phyloP scores from a whole-genome alignment of 2,329 filamentous ascomycete species.

The Penicillium hordei region DNA sequence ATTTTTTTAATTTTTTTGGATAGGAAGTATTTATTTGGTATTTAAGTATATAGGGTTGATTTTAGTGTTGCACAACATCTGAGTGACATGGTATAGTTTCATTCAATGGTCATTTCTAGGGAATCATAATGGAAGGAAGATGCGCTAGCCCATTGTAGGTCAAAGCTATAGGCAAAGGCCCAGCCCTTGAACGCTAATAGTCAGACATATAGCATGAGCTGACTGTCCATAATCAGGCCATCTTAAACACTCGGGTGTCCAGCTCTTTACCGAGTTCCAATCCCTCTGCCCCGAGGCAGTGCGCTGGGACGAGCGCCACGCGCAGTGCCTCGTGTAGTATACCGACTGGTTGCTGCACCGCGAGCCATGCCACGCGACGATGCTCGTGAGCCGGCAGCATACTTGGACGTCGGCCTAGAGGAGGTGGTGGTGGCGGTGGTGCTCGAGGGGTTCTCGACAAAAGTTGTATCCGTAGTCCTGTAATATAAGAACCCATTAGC shows the following conservation, averaged over 20 bases:
- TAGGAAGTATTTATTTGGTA: not conserved
- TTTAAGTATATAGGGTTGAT: not conserved
- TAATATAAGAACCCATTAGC: not conserved
- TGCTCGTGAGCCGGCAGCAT: constrained; percentile 28
- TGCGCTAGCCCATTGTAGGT: not conserved
- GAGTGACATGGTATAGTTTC: not conserved
- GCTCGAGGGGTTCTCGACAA: constrained; percentile 76
- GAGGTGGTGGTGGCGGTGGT: constrained; percentile 37
- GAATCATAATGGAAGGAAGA: not conserved
- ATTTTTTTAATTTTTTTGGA: not conserved
- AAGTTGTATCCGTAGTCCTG: constrained; percentile 88
- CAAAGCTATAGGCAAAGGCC: not conserved
- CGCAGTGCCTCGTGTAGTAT: constrained; percentile 39
- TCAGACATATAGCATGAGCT: not conserved
- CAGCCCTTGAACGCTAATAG: not conserved
- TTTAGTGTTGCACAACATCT: not conserved
- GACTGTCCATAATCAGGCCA: not conserved
- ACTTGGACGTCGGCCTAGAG: constrained; percentile 46
- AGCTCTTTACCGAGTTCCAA: constrained; percentile 30
- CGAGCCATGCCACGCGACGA: constrained; percentile 28
- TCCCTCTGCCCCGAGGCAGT: constrained; percentile 42
- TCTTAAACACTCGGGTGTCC: not conserved
- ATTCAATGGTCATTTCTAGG: constrained; percentile 1
- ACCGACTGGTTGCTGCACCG: constrained; percentile 30
- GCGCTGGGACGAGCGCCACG: constrained; percentile 38